A percentile compares a stretch with the other conserved stretches of the same genome.
Evolutionary conservation across 176 grass and related monocot species (phyloP).

Genomic region (sorghum (Sorghum bicolor)): Sorghum_bicolor_NCBIv3 NC_012874.2:1126001-1126500

Average conservation of each 20-base stretch:
- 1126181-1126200: neutral
- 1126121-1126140: no score
- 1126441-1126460: conserved; percentile 34
- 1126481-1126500: neutral
- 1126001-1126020: no score
- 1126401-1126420: conserved; percentile 36
- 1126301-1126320: neutral
- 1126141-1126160: no score
- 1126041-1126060: no score
- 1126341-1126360: neutral
- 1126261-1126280: neutral
- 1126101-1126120: no score
- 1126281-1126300: neutral
- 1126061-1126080: no score
- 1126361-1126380: neutral
- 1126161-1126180: no score
- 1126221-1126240: neutral
- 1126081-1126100: no score
- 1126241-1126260: neutral
- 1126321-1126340: neutral
- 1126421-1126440: conserved; percentile 54
- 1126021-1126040: no score
- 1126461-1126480: neutral
- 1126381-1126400: neutral
- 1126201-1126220: neutral